Evolutionary conservation across 2,329 filamentous ascomycete species (phyloP).

Genomic region (Pestalotiopsis sp.): DNA sequence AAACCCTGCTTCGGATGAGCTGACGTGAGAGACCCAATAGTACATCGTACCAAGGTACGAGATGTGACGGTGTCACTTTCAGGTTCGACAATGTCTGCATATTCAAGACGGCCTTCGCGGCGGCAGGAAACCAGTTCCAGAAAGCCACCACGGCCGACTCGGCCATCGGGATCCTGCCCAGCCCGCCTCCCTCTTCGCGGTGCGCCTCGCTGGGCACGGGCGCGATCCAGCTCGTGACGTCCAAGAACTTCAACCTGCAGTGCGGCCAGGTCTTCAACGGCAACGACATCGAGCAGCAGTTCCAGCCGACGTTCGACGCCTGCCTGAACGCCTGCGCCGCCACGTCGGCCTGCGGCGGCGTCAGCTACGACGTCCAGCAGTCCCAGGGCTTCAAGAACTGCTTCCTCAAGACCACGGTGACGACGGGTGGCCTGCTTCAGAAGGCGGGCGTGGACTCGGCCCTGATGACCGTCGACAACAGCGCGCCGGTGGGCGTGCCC

Average conservation of each 20-base stretch:
- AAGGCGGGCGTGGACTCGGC: constrained; percentile 29
- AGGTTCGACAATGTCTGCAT: constrained; percentile 11
- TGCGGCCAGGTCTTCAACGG: constrained; percentile 29
- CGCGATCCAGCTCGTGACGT: constrained; percentile 18
- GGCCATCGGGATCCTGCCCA: constrained; percentile 24
- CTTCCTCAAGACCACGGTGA: constrained; percentile 27
- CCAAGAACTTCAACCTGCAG: constrained; percentile 22
- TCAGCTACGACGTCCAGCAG: constrained; percentile 27
- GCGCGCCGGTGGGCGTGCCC: not conserved
- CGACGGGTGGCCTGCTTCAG: constrained; percentile 15
- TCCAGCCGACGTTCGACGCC: constrained; percentile 27
- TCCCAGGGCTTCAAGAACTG: constrained; percentile 33
- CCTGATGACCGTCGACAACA: constrained; percentile 14
- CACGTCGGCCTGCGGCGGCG: constrained; percentile 24
- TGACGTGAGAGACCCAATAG: not conserved
- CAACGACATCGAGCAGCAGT: constrained; percentile 28
- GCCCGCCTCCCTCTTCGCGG: constrained; percentile 25
- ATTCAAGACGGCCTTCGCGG: not conserved
- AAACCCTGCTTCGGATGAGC: not conserved
- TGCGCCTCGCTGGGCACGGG: constrained; percentile 19
- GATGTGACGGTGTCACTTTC: constrained; percentile 14
- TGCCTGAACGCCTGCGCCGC: constrained; percentile 28
- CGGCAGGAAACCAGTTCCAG: not conserved
- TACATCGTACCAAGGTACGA: not conserved
- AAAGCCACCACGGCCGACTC: constrained; percentile 19